Base-by-base conservation (phyloP, 2,329 filamentous ascomycete genomes). In the Sarocladium oryzae region DNA sequence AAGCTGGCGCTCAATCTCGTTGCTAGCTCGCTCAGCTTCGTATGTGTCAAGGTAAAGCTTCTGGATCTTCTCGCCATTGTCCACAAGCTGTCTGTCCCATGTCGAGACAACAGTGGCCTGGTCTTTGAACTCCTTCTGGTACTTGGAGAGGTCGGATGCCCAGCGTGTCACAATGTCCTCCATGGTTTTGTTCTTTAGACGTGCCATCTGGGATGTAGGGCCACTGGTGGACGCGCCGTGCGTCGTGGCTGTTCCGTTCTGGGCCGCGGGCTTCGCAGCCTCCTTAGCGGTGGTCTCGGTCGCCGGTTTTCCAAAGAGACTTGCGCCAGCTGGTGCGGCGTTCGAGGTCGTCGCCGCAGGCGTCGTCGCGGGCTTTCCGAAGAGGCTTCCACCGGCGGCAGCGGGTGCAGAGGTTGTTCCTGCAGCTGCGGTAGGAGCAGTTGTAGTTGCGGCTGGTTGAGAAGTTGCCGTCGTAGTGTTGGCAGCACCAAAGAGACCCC, bases 181-280 rank as follows among this genome's bases (percentile, higher is more conserved):
- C 88, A 99, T 96, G 1, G 92, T 96, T 73, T 96, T 97, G 69
- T 96, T 96, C 75, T 96, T 96, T 33, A 99, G 76, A 24, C 93
- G 86, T 3, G 92, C 93, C 61, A 95, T 83, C 52, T 90, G 85
- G 15, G 93, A 92, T 2, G 85, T 75, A 1, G 91, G 89, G 0
- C 91, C 91, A 30, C 82, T 76, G 3, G 88, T 95, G 1, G 90
- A 95, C 24, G 84, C 82, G 16, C 82, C 83, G 46, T 92, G 70
- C 24, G 64, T 57, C 41, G 65, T 74, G 21, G 62, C 54, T 10
- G 60, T 57, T 18, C 46, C 46, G 18, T 36, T 49, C 32, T 49
- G 46, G 6, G 46, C 32, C 9, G 46, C 46, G 4, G 46, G 46
- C 32, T 49, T 49, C 4, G 43, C 26, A 10, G 51, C 11, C 15